These are phyloP conservation scores for Voacanga thouarsii DNA, from an alignment of 257 asterid species.

Conservation along the genomic window DNA sequence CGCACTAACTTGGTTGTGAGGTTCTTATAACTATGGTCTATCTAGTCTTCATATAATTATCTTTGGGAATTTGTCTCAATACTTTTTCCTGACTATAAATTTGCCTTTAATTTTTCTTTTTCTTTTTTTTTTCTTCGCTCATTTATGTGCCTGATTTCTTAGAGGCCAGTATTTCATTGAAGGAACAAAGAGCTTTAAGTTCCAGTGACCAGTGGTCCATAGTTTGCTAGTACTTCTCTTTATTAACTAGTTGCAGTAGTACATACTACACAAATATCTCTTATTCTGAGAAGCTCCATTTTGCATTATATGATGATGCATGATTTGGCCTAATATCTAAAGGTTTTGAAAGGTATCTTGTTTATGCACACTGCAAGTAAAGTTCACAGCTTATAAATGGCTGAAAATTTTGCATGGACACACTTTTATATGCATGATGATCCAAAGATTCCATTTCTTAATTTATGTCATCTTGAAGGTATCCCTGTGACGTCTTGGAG, in stretches of 20 bases:
- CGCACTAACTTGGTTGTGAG: not conserved
- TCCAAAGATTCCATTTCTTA: not conserved
- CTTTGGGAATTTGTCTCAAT: not conserved
- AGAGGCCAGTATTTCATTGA: too few relatives aligned
- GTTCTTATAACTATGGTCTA: not conserved
- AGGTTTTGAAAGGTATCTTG: not conserved
- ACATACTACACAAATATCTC: too few relatives aligned
- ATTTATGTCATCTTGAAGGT: slow-evolving; percentile 24
- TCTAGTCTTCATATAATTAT: not conserved
- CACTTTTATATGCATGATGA: not conserved
- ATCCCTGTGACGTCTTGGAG: slow-evolving; percentile 23
- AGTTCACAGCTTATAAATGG: not conserved
- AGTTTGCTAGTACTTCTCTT: too few relatives aligned
- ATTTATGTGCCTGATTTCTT: too few relatives aligned
- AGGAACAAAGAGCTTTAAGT: too few relatives aligned
- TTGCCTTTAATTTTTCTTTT: too few relatives aligned
- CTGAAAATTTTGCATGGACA: not conserved
- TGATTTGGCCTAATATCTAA: not conserved
- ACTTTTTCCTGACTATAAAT: not conserved
- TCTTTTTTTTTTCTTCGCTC: too few relatives aligned
- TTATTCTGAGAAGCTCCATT: not conserved
- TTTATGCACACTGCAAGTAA: not conserved
- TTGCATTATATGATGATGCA: not conserved
- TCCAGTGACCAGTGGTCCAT: too few relatives aligned
- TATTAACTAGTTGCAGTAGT: too few relatives aligned